These are phyloP conservation scores for Aspergillus melleus DNA, from an alignment of 2,329 filamentous ascomycete species.

Conservation along the genomic window DNA sequence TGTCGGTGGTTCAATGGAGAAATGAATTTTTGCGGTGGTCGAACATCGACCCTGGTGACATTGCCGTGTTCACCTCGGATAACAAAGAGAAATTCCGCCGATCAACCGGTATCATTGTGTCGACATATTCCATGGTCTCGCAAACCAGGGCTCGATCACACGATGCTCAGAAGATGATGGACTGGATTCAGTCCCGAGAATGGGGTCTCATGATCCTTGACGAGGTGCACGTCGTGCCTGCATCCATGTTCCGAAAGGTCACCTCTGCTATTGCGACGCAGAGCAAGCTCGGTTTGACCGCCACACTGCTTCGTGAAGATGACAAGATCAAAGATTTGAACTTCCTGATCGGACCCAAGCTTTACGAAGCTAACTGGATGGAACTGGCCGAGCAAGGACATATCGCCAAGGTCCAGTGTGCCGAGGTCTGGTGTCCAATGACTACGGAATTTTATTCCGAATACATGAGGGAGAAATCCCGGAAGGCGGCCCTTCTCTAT, in stretches of 20 bases:
- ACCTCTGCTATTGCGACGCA: slow-evolving; percentile 92
- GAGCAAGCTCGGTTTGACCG: slow-evolving; percentile 90
- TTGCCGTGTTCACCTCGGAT: slow-evolving; percentile 92
- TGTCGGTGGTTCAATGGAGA: slow-evolving; percentile 97
- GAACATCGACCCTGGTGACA: slow-evolving; percentile 92
- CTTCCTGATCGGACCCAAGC: slow-evolving; percentile 93
- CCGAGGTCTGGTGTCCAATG: slow-evolving; percentile 99
- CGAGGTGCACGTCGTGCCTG: slow-evolving; percentile 96
- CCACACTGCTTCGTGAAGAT: slow-evolving; percentile 90
- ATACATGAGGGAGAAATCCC: slow-evolving; percentile 72
- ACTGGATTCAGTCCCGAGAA: slow-evolving; percentile 82
- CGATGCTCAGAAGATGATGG: slow-evolving; percentile 96
- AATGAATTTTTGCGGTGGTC: slow-evolving; percentile 98
- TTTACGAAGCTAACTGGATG: slow-evolving; percentile 99
- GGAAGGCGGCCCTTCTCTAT: slow-evolving; percentile 71
- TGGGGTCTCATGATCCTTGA: slow-evolving; percentile 98
- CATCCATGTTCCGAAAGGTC: slow-evolving; percentile 92
- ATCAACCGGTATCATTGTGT: slow-evolving; percentile 93
- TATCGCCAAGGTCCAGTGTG: slow-evolving; percentile 95
- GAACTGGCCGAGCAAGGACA: slow-evolving; percentile 95
- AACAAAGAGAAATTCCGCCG: slow-evolving; percentile 83
- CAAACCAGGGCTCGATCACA: slow-evolving; percentile 83
- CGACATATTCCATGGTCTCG: slow-evolving; percentile 99
- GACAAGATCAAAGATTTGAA: slow-evolving; percentile 98
- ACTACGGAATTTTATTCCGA: slow-evolving; percentile 97